A percentile compares a stretch with the other conserved stretches of the same genome.
Conservation (phyloP, 495 filamentous ascomycete species). For the Parathielavia appendiculata region DNA sequence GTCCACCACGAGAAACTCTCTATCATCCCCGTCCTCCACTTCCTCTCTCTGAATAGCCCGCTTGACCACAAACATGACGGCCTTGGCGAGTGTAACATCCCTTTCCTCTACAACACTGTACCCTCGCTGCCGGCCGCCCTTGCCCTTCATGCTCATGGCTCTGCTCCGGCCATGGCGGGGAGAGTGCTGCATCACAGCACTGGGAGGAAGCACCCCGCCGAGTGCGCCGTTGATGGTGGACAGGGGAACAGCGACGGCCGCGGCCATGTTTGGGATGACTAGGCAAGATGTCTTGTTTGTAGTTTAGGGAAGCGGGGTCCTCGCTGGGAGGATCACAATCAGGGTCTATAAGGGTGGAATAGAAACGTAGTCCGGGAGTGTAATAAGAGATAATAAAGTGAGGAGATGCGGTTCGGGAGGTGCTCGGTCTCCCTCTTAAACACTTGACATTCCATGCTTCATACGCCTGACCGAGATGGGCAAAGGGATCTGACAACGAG, state of each 20-base stretch:
- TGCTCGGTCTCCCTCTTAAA: neutral
- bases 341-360: neutral
- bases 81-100: conserved; percentile 39
- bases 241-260: conserved; percentile 33
- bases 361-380: too few species aligned
- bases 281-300: neutral
- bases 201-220: conserved; percentile 41
- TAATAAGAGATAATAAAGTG: too few species aligned
- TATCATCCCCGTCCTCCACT: conserved; percentile 34
- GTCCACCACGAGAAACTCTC: conserved; percentile 37
- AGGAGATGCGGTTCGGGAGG: neutral
- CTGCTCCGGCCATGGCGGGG: conserved; percentile 43
- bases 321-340: neutral
- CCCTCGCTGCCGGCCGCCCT: conserved; percentile 27
- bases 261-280: conserved; percentile 25
- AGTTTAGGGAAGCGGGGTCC: too few species aligned
- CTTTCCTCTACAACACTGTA: conserved; percentile 42
- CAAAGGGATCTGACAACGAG: neutral
- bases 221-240: conserved; percentile 33
- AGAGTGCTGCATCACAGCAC: conserved; percentile 37
- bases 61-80: conserved; percentile 41
- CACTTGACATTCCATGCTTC: neutral
- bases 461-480: neutral
- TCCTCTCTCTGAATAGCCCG: conserved; percentile 35
- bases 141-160: conserved; percentile 39